phyloP scores from a whole-genome alignment of 2,329 filamentous ascomycete species.

The Fusarium odoratissimum region DNA sequence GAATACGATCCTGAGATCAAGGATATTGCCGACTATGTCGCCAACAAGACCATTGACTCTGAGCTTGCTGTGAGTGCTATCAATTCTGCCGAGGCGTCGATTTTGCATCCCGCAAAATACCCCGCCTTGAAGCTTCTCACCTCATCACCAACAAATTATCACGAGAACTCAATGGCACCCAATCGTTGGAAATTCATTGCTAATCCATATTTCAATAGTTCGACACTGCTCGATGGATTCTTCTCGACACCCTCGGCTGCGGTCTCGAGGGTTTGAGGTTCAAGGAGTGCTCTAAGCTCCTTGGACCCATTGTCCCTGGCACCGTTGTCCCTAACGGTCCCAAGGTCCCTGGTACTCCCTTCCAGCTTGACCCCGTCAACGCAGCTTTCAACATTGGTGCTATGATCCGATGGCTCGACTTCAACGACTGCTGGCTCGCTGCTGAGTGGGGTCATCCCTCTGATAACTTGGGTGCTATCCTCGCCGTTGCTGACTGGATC shows the following conservation, averaged over 20 bases:
- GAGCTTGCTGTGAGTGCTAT: slow-evolving; percentile 82
- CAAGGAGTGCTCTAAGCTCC: slow-evolving; percentile 93
- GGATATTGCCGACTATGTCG: slow-evolving; percentile 95
- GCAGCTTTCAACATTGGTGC: slow-evolving; percentile 99
- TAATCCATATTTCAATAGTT: slow-evolving; percentile 65
- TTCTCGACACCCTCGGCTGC: slow-evolving; percentile 96
- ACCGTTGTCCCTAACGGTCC: slow-evolving; percentile 93
- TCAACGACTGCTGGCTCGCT: slow-evolving; percentile 99
- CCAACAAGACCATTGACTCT: slow-evolving; percentile 90
- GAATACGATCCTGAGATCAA: slow-evolving; percentile 92
- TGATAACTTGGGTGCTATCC: slow-evolving; percentile 96
- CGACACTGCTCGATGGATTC: slow-evolving; percentile 95
- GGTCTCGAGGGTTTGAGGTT: slow-evolving; percentile 95
- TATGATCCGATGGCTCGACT: slow-evolving; percentile 99
- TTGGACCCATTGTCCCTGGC: slow-evolving; percentile 91
- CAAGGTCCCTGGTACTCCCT: slow-evolving; percentile 90
- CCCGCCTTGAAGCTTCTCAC: slow-evolving; percentile 24
- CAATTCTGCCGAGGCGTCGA: slow-evolving; percentile 7
- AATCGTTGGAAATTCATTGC: not conserved
- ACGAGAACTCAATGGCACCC: not conserved
- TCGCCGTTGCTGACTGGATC: slow-evolving; percentile 97
- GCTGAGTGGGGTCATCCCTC: slow-evolving; percentile 99
- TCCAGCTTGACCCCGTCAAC: slow-evolving; percentile 94
- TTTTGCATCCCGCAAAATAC: slow-evolving; percentile 38
- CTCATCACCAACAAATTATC: slow-evolving; percentile 17